Evolutionary conservation across 768 basidiomycete genomes (phyloP), one percentile per base, ranked within the genome.

Genomic region (Serendipita indica): DNA sequence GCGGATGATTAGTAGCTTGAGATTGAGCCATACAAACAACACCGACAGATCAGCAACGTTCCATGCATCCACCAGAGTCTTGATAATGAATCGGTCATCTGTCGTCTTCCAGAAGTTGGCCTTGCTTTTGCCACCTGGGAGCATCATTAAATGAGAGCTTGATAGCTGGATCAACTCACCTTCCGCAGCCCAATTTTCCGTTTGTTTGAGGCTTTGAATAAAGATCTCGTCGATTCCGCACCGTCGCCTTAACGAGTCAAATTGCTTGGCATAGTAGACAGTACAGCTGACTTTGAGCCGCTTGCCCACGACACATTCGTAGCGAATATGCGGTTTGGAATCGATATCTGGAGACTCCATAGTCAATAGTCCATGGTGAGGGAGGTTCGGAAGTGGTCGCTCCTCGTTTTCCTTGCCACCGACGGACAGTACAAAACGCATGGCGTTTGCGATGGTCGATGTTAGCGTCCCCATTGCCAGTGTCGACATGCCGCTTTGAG

Each of bases 51-150:
- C 88, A 3, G 83, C 83, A 37, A 88, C 86, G 68, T 87, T 87
- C 87, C 87, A 89, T 13, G 86, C 84, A 69, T 84, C 83, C 14
- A 91, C 83, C 60, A 89, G 69, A 18, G 86, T 86, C 77, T 89
- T 89, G 73, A 89, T 83, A 63, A 91, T 82, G 66, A 84, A 87
- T 60, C 79, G 73, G 63, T 84, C 79, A 68, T 91, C 88, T 27
- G 70, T 67, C 45, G 84, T 88, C 75, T 84, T 86, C 84, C 86
- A 86, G 65, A 89, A 91, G 62, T 83, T 81, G 2, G 80, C 80
- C 65, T 76, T 78, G 68, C 84, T 86, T 76, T 89, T 91, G 3
- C 88, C 88, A 0, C 88, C 83, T 59, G 81, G 25, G 16, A 20
- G 7, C 41, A 43, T 43, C 41, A 43, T 43, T n/a, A n/a, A n/a